Conservation (phyloP, 2,329 filamentous ascomycete species). For the Cladosporium sp. region DNA sequence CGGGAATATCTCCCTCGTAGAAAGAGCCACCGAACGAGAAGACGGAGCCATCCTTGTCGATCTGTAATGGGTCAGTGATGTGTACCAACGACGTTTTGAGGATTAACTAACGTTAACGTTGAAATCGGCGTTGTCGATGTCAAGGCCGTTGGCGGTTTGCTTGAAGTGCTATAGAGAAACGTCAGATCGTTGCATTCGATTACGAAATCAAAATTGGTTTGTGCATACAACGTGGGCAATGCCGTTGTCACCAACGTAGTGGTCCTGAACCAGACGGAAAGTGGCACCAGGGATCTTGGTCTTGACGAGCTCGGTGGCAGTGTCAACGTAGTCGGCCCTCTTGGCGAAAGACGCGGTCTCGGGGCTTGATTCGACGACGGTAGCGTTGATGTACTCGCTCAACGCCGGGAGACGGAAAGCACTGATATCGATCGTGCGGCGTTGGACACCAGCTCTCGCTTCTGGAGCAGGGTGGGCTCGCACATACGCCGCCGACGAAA, state of each 20-base stretch:
- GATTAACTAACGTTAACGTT: constrained; percentile 58
- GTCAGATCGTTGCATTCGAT: background rate
- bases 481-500: constrained; percentile 13
- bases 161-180: constrained; percentile 51
- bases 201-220: no score
- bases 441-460: constrained; percentile 13
- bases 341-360: constrained; percentile 1
- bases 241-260: constrained; percentile 57
- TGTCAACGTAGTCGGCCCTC: constrained; percentile 32
- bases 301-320: constrained; percentile 38
- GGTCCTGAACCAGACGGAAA: constrained; percentile 55
- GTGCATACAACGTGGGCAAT: constrained; percentile 51
- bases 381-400: constrained; percentile 25
- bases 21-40: constrained; percentile 60
- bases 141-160: constrained; percentile 59
- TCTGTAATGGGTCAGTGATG: constrained; percentile 33
- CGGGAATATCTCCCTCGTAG: constrained; percentile 48
- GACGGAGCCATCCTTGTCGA: constrained; percentile 54
- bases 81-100: background rate
- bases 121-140: constrained; percentile 62
- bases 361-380: constrained; percentile 22
- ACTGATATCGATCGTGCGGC: constrained; percentile 35
- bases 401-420: constrained; percentile 34
- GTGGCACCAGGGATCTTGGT: constrained; percentile 37
- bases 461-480: constrained; percentile 15